Percentiles rank a stretch among this genome's conserved stretches.
Conservation (phyloP, 441 rosid genomes). For the Populus hybrid region DNA sequence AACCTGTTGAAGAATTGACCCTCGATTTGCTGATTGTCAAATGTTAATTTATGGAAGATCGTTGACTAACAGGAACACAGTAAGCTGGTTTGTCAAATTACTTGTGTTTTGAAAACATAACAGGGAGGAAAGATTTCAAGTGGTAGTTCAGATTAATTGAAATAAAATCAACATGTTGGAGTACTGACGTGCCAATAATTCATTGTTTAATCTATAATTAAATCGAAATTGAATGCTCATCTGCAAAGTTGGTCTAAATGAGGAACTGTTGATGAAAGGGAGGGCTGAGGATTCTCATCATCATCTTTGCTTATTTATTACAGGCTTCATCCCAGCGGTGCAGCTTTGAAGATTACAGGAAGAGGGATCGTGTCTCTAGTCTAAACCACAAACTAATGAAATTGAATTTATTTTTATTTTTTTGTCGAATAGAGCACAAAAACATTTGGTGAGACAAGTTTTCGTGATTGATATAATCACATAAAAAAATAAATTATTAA, state of each 20-base stretch:
- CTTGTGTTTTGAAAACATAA: neutral
- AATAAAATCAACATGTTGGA: neutral
- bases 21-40: conserved; percentile 12
- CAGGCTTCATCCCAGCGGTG: neutral
- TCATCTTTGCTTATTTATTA: no score
- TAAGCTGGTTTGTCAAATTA: neutral
- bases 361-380: neutral
- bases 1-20: conserved; percentile 30
- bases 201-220: neutral
- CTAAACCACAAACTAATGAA: no score
- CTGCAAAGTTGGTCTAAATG: neutral
- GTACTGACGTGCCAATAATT: neutral
- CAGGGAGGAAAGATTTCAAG: neutral
- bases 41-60: conserved; percentile 11
- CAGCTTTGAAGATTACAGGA: neutral
- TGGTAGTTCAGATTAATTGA: neutral
- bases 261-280: no score
- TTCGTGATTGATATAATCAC: no score
- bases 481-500: no score
- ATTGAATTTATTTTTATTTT: no score
- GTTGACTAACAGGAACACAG: neutral
- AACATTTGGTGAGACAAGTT: no score
- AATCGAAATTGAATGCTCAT: neutral
- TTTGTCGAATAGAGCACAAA: no score
- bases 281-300: no score